phyloP scores from a whole-genome alignment of 2,329 filamentous ascomycete genomes.

The Penicillium sclerotiorum region DNA sequence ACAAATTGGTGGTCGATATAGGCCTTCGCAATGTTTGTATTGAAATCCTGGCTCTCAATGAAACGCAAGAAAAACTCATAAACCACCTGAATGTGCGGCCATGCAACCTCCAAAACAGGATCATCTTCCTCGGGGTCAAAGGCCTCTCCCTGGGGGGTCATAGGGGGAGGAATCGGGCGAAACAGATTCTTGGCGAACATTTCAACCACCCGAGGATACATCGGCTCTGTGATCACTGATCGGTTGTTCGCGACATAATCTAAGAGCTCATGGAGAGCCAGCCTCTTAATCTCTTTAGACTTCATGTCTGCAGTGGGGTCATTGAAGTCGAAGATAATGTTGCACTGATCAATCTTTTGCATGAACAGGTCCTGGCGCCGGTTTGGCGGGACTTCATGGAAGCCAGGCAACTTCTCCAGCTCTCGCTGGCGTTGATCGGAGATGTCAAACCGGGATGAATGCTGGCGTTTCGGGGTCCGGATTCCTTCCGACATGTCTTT shows the following conservation, averaged over 20 bases:
- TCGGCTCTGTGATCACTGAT: conserved; percentile 96
- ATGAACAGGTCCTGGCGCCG: conserved; percentile 96
- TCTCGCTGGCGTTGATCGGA: conserved; percentile 87
- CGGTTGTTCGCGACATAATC: conserved; percentile 99
- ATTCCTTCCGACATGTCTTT: conserved; percentile 96
- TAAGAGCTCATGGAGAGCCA: conserved; percentile 91
- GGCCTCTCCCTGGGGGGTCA: conserved; percentile 96
- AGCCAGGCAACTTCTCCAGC: conserved; percentile 94
- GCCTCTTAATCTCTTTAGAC: conserved; percentile 97
- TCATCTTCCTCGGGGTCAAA: conserved; percentile 99
- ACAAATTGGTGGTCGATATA: conserved; percentile 99
- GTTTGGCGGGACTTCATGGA: conserved; percentile 95
- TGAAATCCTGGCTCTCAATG: conserved; percentile 99
- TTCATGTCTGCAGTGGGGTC: conserved; percentile 99
- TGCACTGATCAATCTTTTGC: conserved; percentile 99
- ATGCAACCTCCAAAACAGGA: conserved; percentile 94
- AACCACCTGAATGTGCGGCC: conserved; percentile 98
- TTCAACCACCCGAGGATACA: conserved; percentile 97
- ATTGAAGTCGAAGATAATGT: conserved; percentile 99
- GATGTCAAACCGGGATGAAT: conserved; percentile 96
- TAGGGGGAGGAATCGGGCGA: conserved; percentile 91
- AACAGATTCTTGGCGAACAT: conserved; percentile 99
- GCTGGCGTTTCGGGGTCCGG: conserved; percentile 91
- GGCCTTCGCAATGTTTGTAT: conserved; percentile 98
- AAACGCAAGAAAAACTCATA: conserved; percentile 99